Evolutionary conservation across 2,329 filamentous ascomycete species (phyloP).

Genomic region (Colletotrichum sojae): DNA sequence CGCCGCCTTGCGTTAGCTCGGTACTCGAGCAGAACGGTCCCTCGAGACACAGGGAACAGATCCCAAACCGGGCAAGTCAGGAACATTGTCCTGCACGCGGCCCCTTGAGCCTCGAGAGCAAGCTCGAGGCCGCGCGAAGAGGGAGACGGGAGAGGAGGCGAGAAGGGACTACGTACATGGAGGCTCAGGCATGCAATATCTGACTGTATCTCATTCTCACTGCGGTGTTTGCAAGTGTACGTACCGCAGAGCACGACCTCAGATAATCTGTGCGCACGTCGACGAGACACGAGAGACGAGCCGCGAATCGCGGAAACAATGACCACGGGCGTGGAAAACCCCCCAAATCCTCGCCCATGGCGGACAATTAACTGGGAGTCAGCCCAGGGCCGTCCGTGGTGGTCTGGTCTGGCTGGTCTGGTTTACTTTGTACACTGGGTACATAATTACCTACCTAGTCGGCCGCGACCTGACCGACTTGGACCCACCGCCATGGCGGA

Average conservation of each 20-base stretch:
- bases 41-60: constrained; percentile 21
- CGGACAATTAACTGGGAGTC: not conserved
- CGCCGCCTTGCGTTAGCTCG: constrained; percentile 34
- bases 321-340: constrained; percentile 19
- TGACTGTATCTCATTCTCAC: not conserved
- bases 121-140: not conserved
- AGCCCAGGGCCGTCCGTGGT: constrained; percentile 14
- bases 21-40: constrained; percentile 13
- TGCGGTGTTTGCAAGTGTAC: constrained; percentile 4
- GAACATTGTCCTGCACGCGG: constrained; percentile 24
- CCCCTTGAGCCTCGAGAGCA: not conserved
- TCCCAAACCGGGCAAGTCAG: constrained; percentile 37
- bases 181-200: constrained; percentile 18
- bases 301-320: constrained; percentile 26
- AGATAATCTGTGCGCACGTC: not conserved
- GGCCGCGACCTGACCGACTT: constrained; percentile 35
- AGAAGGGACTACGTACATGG: not conserved
- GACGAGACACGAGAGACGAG: constrained; percentile 26
- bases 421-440: not conserved
- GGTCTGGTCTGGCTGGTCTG: constrained; percentile 18
- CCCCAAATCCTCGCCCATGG: constrained; percentile 9
- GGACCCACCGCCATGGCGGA: constrained; percentile 31
- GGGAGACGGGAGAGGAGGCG: not conserved
- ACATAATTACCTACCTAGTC: constrained; percentile 1
- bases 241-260: not conserved